A percentile compares a stretch with the other conserved stretches of the same genome.
Evolutionary conservation across 352 stramenopile genomes (phyloP).

Genomic region (Phytophthora lateralis): DNA sequence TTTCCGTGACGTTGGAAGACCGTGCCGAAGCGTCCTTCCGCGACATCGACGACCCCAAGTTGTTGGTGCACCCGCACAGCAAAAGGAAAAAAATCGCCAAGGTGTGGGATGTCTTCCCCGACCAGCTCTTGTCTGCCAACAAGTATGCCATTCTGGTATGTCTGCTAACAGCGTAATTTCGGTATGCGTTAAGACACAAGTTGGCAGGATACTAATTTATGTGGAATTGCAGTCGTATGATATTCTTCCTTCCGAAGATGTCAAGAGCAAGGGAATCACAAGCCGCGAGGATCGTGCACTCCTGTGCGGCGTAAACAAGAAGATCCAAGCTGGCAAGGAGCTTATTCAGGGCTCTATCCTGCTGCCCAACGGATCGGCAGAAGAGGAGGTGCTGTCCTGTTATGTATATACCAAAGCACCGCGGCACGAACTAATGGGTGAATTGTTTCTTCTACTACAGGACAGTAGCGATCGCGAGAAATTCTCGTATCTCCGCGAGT

Average conservation of each 20-base stretch:
- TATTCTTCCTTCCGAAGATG: slow-evolving; percentile 80
- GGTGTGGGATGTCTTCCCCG: slow-evolving; percentile 83
- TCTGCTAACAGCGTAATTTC: slow-evolving; percentile 2
- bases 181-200: neutral
- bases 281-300: slow-evolving; percentile 73
- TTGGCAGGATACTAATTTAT: slow-evolving; percentile 7
- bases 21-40: slow-evolving; percentile 83
- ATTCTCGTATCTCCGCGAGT: slow-evolving; percentile 85
- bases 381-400: slow-evolving; percentile 51
- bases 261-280: slow-evolving; percentile 76
- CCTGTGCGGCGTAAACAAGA: slow-evolving; percentile 78
- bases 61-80: slow-evolving; percentile 81
- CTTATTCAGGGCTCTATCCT: slow-evolving; percentile 80
- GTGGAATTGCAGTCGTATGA: slow-evolving; percentile 70
- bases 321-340: slow-evolving; percentile 55
- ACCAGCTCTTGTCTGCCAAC: slow-evolving; percentile 78
- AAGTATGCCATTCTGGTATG: slow-evolving; percentile 84
- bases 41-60: slow-evolving; percentile 66
- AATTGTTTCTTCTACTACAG: slow-evolving; percentile 32
- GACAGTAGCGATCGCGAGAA: slow-evolving; percentile 70
- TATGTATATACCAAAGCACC: neutral
- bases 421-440: slow-evolving; percentile 5
- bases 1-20: slow-evolving; percentile 72
- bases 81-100: slow-evolving; percentile 85
- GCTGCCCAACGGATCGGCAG: slow-evolving; percentile 55